Evolutionary conservation across 78 protist species (phyloP).

Genomic region (Speleostelium caveatum): DNA sequence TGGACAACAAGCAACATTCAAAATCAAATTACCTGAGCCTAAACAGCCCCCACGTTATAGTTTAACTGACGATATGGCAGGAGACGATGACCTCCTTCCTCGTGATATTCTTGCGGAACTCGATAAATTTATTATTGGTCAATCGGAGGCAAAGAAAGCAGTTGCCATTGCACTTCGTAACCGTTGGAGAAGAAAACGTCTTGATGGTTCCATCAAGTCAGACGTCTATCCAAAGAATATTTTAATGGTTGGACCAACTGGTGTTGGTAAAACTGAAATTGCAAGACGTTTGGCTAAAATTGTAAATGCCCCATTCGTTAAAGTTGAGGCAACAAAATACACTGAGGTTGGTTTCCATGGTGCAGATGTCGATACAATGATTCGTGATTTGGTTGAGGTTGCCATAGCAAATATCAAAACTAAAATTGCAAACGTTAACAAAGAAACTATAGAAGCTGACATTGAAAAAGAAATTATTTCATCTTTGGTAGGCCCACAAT

Average conservation of each 20-base stretch:
- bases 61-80: slow-evolving; percentile 1
- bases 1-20: slow-evolving; percentile 34
- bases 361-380: slow-evolving; percentile 90
- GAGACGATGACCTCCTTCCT: slow-evolving; percentile 41
- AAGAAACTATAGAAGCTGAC: slow-evolving; percentile 44
- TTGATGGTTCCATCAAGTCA: slow-evolving; percentile 39
- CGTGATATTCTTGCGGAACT: slow-evolving; percentile 16
- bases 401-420: slow-evolving; percentile 55
- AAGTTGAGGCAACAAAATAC: slow-evolving; percentile 97
- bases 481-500: slow-evolving; percentile 34
- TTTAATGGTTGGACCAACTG: slow-evolving; percentile 95
- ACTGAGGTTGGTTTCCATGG: slow-evolving; percentile 96
- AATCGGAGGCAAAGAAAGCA: slow-evolving; percentile 42
- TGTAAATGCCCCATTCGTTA: slow-evolving; percentile 93
- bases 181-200: slow-evolving; percentile 71
- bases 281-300: slow-evolving; percentile 95
- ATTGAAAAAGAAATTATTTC: slow-evolving; percentile 69
- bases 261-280: slow-evolving; percentile 95
- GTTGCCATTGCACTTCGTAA: slow-evolving; percentile 55
- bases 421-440: slow-evolving; percentile 31
- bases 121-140: slow-evolving; percentile 57
- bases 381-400: slow-evolving; percentile 82
- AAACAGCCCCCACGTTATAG: slow-evolving; percentile 1
- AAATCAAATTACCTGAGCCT: slow-evolving; percentile 23
- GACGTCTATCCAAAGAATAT: slow-evolving; percentile 94